Evolutionary conservation across 2,329 filamentous ascomycete genomes (phyloP), one percentile per base, ranked within the genome.

Genomic region (Endothia cerciana): DNA sequence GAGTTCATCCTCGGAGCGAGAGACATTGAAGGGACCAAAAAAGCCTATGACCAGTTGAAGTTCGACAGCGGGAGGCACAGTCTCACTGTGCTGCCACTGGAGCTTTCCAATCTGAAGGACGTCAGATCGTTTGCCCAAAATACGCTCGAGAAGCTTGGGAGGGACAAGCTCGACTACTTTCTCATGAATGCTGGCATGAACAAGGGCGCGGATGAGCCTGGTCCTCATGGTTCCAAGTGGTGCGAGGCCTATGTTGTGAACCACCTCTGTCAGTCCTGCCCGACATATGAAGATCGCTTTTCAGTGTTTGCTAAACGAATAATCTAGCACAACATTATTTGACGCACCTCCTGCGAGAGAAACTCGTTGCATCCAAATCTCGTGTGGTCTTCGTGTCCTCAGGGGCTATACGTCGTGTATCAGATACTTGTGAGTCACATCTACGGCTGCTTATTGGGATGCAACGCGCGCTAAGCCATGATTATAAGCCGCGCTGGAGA

Each of bases 301-400:
- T 30, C 11, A 7, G 25, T 17, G 4, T 7, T 25, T n/a, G 30
- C 63, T 67, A 41, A 64, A 41, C 1, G 11, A 2, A 4, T 7
- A 4, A 36, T n/a, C 2, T 28, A 85, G 83, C 84, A 4, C 84
- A 86, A 64, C 83, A 85, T 70, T 86, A 86, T 64, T 77, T 86
- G 0, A 73, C 79, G 0, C 83, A 85, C 68, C 74, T 85, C 3
- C 72, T 86, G 36, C 77, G 77, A 3, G 78, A 83, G 25, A 85
- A 83, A 70, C 69, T 86, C 19, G 77, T 80, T 4, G 74, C 76
- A 4, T 84, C 81, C 38, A 77, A 76, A 60, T 77, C 82, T 0
- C 79, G 83, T 47, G 75, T 85, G 51, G 78, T 85, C 3, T 72
- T 85, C 8, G 81, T 85, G 0, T 86, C 84, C 0, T 84, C 83